Evolutionary conservation across 306 rosid genomes (phyloP).

Genomic region (Fragaria ananassa): DNA sequence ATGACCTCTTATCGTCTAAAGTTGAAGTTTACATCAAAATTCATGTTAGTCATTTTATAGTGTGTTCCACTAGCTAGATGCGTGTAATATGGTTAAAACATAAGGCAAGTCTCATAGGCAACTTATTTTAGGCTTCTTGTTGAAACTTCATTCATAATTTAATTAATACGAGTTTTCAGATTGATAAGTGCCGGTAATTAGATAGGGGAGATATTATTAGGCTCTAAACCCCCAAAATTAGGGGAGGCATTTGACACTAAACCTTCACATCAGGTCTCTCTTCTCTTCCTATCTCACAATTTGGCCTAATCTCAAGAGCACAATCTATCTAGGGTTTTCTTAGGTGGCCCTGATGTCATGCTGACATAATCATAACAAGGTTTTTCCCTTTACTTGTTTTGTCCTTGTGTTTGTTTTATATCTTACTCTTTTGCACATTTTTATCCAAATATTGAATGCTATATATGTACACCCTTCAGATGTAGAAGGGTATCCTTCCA

Average conservation of each 20-base stretch:
- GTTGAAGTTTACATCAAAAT: neutral
- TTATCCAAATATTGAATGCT: neutral
- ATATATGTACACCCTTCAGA: neutral
- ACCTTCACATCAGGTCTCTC: neutral
- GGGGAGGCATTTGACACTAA: neutral
- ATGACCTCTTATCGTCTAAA: neutral
- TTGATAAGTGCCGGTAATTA: neutral
- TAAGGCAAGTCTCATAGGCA: neutral
- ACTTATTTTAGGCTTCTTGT: neutral
- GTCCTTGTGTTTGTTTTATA: neutral
- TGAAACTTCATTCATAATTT: neutral
- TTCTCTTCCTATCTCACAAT: neutral
- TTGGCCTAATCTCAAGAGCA: no score
- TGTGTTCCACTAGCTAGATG: neutral
- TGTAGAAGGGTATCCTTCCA: neutral
- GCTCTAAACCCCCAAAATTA: neutral
- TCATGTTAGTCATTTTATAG: neutral
- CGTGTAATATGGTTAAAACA: neutral
- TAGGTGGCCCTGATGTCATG: neutral
- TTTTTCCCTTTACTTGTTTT: neutral
- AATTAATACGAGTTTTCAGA: neutral
- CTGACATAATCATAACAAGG: neutral
- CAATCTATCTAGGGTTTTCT: neutral
- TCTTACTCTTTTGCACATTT: no score
- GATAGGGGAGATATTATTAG: neutral